These are phyloP conservation scores for Sclerotinia trifoliorum DNA, from an alignment of 2,329 filamentous ascomycete genomes.

Conservation along the genomic window DNA sequence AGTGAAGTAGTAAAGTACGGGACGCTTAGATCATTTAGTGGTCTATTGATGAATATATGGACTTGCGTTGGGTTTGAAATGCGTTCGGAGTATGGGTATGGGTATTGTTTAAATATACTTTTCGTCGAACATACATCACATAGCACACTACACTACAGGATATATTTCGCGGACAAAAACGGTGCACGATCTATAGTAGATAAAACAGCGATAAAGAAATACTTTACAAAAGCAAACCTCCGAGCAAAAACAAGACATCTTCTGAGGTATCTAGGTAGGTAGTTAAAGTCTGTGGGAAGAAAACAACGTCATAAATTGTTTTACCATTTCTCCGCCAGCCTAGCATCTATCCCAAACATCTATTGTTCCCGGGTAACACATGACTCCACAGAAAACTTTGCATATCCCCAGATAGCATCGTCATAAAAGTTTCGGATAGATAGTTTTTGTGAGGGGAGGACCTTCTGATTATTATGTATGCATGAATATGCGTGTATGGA, in stretches of 20 bases:
- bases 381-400: neutral
- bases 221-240: neutral
- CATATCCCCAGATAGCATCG: neutral
- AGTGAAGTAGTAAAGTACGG: too few relatives aligned
- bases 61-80: neutral
- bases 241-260: neutral
- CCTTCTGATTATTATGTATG: neutral
- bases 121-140: too few relatives aligned
- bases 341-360: neutral
- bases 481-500: neutral
- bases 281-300: conserved; percentile 1
- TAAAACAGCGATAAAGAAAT: neutral
- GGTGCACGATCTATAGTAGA: too few relatives aligned
- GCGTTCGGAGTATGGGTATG: too few relatives aligned
- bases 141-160: neutral
- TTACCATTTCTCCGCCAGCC: neutral
- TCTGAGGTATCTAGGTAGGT: too few relatives aligned
- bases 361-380: neutral
- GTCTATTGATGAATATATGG: neutral
- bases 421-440: neutral
- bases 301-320: neutral
- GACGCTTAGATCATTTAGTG: neutral
- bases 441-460: neutral
- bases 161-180: neutral
- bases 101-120: neutral